These are phyloP conservation scores for Paraphaeosphaeria sporulosa DNA, from an alignment of 2,329 filamentous ascomycete genomes.

Conservation along the genomic window DNA sequence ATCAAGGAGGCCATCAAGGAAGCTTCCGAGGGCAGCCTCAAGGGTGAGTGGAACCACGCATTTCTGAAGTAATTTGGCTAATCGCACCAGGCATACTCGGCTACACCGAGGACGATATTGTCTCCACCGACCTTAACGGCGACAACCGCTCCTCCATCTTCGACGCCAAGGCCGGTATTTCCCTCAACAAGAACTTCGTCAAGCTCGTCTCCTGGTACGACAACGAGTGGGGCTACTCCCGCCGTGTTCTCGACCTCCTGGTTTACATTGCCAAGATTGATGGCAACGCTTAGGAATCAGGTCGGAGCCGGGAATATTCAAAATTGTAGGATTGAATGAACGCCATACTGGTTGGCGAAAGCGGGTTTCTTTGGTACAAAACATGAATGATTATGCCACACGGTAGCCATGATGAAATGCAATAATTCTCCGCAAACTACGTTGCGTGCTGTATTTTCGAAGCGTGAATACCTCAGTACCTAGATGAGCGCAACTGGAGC, in stretches of 20 bases:
- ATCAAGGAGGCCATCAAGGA: slow-evolving; percentile 92
- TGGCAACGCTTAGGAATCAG: slow-evolving; percentile 53
- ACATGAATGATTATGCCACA: slow-evolving; percentile 13
- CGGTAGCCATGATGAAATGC: slow-evolving; percentile 8
- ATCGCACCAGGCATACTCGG: slow-evolving; percentile 75
- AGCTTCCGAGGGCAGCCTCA: slow-evolving; percentile 81
- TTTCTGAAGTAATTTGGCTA: slow-evolving; percentile 21
- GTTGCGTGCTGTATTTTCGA: neutral
- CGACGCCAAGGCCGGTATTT: slow-evolving; percentile 98
- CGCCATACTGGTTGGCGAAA: neutral
- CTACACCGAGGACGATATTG: slow-evolving; percentile 97
- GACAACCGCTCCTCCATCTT: slow-evolving; percentile 96
- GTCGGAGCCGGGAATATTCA: slow-evolving; percentile 44
- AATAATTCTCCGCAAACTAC: slow-evolving; percentile 5
- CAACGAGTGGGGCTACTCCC: slow-evolving; percentile 99
- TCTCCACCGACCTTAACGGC: slow-evolving; percentile 93
- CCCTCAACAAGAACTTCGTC: slow-evolving; percentile 97
- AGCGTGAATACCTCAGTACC: no score
- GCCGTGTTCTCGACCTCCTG: slow-evolving; percentile 67
- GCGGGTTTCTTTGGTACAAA: slow-evolving; percentile 3
- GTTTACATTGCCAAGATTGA: slow-evolving; percentile 55
- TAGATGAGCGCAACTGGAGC: no score
- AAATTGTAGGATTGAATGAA: slow-evolving; percentile 36
- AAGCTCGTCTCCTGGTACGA: slow-evolving; percentile 99
- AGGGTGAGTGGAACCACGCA: slow-evolving; percentile 67